Evolutionary conservation across 495 filamentous ascomycete species (phyloP).

Genomic region (Penicilliopsis zonata): DNA sequence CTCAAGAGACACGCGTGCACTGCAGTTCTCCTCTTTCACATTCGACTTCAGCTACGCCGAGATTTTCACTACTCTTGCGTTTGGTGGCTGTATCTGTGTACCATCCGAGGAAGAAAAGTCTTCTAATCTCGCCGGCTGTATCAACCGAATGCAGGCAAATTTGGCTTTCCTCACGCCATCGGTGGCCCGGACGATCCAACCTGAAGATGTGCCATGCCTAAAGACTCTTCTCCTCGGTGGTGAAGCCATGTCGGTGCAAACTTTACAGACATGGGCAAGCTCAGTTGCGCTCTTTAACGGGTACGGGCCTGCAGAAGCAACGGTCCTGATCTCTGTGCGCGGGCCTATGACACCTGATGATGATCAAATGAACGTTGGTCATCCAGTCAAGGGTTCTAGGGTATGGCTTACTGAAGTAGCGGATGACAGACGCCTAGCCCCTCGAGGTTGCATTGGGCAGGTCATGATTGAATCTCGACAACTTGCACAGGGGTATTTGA

Average conservation of each 20-base stretch:
- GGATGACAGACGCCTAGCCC: too few relatives aligned
- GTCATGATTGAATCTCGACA: too few relatives aligned
- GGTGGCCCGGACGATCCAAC: constrained; percentile 8
- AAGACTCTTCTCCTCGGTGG: neutral
- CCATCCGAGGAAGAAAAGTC: constrained; percentile 33
- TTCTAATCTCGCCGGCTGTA: constrained; percentile 19
- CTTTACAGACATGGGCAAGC: neutral
- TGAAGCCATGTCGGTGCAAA: neutral
- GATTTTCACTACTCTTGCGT: constrained; percentile 44
- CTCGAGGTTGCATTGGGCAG: too few relatives aligned
- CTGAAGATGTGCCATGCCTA: neutral
- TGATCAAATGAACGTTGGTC: too few relatives aligned
- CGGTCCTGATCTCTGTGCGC: too few relatives aligned
- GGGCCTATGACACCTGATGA: too few relatives aligned
- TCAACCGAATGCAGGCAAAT: constrained; percentile 14
- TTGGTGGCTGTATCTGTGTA: constrained; percentile 44
- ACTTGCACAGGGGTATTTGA: too few relatives aligned
- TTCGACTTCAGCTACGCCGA: constrained; percentile 48
- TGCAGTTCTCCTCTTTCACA: constrained; percentile 49
- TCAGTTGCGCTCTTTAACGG: neutral
- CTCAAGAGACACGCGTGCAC: constrained; percentile 13
- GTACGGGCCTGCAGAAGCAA: neutral
- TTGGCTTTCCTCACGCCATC: constrained; percentile 18
- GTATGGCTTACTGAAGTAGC: too few relatives aligned
- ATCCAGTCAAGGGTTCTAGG: too few relatives aligned